phyloP scores from a whole-genome alignment of 1,284 basidiomycete genomes.

The Moesziomyces aphidis region DNA sequence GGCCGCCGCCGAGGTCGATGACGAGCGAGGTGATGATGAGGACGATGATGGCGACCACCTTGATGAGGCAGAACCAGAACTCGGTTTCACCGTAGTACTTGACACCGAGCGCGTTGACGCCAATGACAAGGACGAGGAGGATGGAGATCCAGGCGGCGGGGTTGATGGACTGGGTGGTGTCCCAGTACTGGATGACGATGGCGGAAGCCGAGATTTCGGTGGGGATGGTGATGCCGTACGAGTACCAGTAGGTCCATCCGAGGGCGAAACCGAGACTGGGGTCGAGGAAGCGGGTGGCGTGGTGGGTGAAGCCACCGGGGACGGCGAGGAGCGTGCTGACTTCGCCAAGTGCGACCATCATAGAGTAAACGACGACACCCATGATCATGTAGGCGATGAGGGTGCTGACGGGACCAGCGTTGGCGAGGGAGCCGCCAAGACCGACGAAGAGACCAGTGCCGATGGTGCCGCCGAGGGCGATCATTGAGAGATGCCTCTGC shows the following conservation, averaged over 20 bases:
- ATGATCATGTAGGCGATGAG: constrained; percentile 68
- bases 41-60: constrained; percentile 46
- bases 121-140: constrained; percentile 69
- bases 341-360: constrained; percentile 70
- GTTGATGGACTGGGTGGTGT: constrained; percentile 70
- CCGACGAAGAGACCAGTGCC: constrained; percentile 76
- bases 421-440: constrained; percentile 73
- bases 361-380: constrained; percentile 56
- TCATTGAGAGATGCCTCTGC: constrained; percentile 59
- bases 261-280: constrained; percentile 75
- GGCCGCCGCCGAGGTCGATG: constrained; percentile 58
- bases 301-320: constrained; percentile 79
- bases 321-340: constrained; percentile 73
- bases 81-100: constrained; percentile 76
- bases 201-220: constrained; percentile 76
- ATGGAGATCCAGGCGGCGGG: constrained; percentile 71
- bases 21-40: constrained; percentile 58
- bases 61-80: constrained; percentile 54
- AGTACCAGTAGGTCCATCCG: constrained; percentile 75
- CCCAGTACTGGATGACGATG: constrained; percentile 54
- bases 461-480: constrained; percentile 62
- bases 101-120: constrained; percentile 71
- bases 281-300: constrained; percentile 83
- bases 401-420: constrained; percentile 70
- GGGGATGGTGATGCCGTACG: constrained; percentile 73